Evolutionary conservation across 1,284 basidiomycete species (phyloP).

Genomic region (Austropuccinia psidii): DNA sequence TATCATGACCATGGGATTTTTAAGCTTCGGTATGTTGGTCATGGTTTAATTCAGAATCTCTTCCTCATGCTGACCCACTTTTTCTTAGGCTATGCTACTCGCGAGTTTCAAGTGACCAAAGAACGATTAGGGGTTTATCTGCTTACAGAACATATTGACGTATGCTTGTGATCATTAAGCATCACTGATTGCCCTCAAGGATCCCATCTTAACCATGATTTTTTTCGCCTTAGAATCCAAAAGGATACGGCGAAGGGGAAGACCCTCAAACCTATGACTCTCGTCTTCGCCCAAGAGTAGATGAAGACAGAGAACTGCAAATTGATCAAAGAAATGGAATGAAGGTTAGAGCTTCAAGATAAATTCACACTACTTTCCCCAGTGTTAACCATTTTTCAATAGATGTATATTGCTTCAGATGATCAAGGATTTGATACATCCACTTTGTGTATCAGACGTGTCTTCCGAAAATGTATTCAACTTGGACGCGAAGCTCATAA

Average conservation of each 20-base stretch:
- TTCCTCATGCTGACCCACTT: not conserved
- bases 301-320: constrained; percentile 66
- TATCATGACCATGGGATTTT: constrained; percentile 45
- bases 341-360: constrained; percentile 57
- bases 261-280: constrained; percentile 65
- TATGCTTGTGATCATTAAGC: constrained; percentile 46
- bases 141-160: constrained; percentile 70
- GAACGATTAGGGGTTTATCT: constrained; percentile 81
- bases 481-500: constrained; percentile 56
- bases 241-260: constrained; percentile 59
- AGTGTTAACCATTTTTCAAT: not conserved
- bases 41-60: not conserved
- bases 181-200: not conserved
- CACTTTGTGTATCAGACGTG: constrained; percentile 68
- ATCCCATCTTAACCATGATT: constrained; percentile 39
- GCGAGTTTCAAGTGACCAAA: constrained; percentile 80
- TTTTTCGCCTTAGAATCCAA: constrained; percentile 46
- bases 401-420: constrained; percentile 80
- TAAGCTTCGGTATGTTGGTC: constrained; percentile 16
- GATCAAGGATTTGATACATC: constrained; percentile 76
- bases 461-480: constrained; percentile 62
- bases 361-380: not conserved
- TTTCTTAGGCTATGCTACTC: constrained; percentile 38
- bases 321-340: constrained; percentile 79
- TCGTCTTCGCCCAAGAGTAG: constrained; percentile 66